Evolutionary conservation across 2,329 filamentous ascomycete genomes (phyloP).

Genomic region (Sphaerulina populicola): DNA sequence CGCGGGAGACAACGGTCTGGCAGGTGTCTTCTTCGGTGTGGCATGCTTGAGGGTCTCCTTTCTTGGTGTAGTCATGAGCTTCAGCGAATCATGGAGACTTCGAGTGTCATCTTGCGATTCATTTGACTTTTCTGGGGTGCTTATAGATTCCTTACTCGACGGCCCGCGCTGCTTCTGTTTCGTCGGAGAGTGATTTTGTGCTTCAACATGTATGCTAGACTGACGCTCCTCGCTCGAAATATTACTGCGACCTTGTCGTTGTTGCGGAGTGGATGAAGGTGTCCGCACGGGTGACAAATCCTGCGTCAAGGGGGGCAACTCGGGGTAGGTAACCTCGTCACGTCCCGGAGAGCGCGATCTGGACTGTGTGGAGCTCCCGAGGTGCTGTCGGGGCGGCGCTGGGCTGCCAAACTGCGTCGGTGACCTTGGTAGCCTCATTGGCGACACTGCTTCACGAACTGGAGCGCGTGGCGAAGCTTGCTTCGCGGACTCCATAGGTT

Average conservation of each 20-base stretch:
- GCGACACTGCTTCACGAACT: slow-evolving; percentile 19
- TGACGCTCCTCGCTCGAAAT: slow-evolving; percentile 2
- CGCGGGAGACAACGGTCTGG: slow-evolving; percentile 37
- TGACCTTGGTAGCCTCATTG: slow-evolving; percentile 12
- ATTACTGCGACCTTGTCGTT: slow-evolving; percentile 6
- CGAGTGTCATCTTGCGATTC: slow-evolving; percentile 17
- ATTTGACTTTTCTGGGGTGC: slow-evolving; percentile 18
- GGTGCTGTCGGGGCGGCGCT: not conserved
- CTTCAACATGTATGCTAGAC: slow-evolving; percentile 18
- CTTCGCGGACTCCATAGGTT: slow-evolving; percentile 31
- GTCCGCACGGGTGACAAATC: slow-evolving; percentile 12
- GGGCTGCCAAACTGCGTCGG: not conserved
- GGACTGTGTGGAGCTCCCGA: not conserved
- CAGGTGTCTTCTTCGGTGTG: slow-evolving; percentile 36
- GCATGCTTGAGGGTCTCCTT: slow-evolving; percentile 37
- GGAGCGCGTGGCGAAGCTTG: slow-evolving; percentile 13
- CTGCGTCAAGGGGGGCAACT: slow-evolving; percentile 16
- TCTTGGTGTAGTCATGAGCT: slow-evolving; percentile 42
- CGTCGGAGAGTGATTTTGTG: slow-evolving; percentile 22
- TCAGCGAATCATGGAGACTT: slow-evolving; percentile 37
- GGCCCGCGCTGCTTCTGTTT: slow-evolving; percentile 26
- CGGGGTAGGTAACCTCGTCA: slow-evolving; percentile 19
- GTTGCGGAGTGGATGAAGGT: slow-evolving; percentile 19
- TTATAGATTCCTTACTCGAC: slow-evolving; percentile 11
- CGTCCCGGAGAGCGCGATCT: slow-evolving; percentile 12